Evolutionary conservation across 1,284 basidiomycete genomes (phyloP).

Genomic region (Phellinidium pouzarii): DNA sequence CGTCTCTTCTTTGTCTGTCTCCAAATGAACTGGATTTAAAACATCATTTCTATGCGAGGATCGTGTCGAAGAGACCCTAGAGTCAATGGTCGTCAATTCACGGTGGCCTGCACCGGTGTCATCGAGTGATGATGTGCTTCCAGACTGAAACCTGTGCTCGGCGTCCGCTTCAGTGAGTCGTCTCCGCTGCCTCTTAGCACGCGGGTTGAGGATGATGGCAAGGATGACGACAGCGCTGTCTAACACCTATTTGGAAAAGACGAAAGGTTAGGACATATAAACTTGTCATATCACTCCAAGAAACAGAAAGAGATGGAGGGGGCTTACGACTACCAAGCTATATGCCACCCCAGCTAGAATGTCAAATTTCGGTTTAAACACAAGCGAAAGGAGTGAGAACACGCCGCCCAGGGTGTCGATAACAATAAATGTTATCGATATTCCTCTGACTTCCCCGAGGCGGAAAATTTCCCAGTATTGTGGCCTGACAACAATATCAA

Average conservation of each 20-base stretch:
- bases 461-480: constrained; percentile 65
- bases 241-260: constrained; percentile 35
- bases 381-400: constrained; percentile 64
- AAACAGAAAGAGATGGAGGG: constrained; percentile 1
- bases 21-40: background rate
- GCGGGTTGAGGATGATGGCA: constrained; percentile 58
- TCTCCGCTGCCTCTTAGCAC: constrained; percentile 29
- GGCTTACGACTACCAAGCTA: constrained; percentile 49
- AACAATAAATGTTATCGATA: constrained; percentile 64
- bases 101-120: constrained; percentile 20
- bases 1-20: background rate
- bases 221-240: constrained; percentile 53
- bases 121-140: background rate
- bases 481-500: constrained; percentile 27
- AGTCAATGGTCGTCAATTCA: background rate
- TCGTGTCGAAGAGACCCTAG: background rate
- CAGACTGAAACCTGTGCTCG: background rate
- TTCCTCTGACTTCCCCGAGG: constrained; percentile 63
- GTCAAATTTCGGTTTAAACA: constrained; percentile 64
- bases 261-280: background rate
- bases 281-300: background rate
- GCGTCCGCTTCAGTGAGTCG: background rate
- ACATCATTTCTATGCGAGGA: background rate
- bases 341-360: constrained; percentile 61
- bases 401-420: constrained; percentile 70